Conservation (phyloP, 345 rosid species). For the Linum lewisii region DNA sequence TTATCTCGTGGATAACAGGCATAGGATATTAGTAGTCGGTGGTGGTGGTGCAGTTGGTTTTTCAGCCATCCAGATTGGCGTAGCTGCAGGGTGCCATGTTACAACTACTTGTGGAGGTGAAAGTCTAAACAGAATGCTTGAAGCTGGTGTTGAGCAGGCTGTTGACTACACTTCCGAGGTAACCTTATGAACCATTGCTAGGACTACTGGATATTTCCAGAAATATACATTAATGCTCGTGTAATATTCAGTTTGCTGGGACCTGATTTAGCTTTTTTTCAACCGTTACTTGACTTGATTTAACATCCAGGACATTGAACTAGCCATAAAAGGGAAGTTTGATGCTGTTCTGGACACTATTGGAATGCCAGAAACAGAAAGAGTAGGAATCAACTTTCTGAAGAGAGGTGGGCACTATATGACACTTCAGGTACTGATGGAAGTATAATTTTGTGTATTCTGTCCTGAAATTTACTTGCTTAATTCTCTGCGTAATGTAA, state of each 20-base stretch:
- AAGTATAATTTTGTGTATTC: background rate
- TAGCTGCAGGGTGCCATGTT: conserved; percentile 69
- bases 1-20: conserved; percentile 32
- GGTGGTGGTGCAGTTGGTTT: conserved; percentile 98
- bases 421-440: conserved; percentile 65
- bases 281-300: conserved; percentile 5
- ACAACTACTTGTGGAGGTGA: conserved; percentile 72
- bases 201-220: background rate
- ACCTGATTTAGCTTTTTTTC: background rate
- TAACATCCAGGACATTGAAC: conserved; percentile 56
- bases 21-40: conserved; percentile 66
- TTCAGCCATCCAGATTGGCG: conserved; percentile 79
- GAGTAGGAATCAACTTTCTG: conserved; percentile 62
- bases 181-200: conserved; percentile 7
- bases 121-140: conserved; percentile 43
- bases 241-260: background rate
- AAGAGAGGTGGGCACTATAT: conserved; percentile 82
- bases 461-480: conserved; percentile 1
- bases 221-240: conserved; percentile 3
- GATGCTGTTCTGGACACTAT: conserved; percentile 94
- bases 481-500: background rate
- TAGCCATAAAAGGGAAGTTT: conserved; percentile 73
- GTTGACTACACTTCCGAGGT: conserved; percentile 85
- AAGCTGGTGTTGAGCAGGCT: conserved; percentile 86
- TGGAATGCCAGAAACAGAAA: conserved; percentile 82